Evolutionary conservation across 345 rosid species (phyloP).

Genomic region (Dimocarpus longan): DNA sequence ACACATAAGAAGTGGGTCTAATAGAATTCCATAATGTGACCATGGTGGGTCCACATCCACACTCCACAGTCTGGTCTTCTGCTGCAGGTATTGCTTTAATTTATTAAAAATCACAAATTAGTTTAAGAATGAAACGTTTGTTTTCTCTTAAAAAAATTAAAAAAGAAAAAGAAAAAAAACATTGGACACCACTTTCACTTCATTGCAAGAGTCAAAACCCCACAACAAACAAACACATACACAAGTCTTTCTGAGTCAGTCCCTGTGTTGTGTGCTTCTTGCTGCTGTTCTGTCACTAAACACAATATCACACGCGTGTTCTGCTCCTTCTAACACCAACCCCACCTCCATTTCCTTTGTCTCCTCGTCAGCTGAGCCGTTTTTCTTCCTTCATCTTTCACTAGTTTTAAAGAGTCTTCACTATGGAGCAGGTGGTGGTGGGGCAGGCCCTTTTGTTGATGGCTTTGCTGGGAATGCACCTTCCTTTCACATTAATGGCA

Average conservation of each 20-base stretch:
- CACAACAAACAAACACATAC: not conserved
- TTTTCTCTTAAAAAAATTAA: too few relatives aligned
- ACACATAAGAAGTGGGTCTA: not conserved
- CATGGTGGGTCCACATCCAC: not conserved
- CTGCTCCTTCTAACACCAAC: constrained; percentile 31
- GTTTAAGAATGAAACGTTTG: too few relatives aligned
- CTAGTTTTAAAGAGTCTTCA: constrained; percentile 15
- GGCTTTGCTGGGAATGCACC: constrained; percentile 48
- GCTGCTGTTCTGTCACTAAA: constrained; percentile 25
- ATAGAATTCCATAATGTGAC: not conserved
- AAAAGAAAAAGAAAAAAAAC: too few relatives aligned
- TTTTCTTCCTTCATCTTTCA: constrained; percentile 13
- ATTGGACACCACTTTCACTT: not conserved
- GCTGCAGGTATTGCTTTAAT: not conserved
- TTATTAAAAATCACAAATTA: not conserved
- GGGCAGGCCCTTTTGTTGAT: constrained; percentile 39
- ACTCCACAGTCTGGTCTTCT: not conserved
- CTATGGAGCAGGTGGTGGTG: constrained; percentile 43
- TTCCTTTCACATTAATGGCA: constrained; percentile 34
- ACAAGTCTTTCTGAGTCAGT: not conserved
- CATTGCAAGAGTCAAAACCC: not conserved
- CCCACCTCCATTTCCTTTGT: constrained; percentile 17
- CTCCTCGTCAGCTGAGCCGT: not conserved
- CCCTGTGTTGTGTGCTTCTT: not conserved
- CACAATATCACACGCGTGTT: not conserved